phyloP scores from a whole-genome alignment of 2,329 filamentous ascomycete genomes.

The Aureobasidium pullulans region DNA sequence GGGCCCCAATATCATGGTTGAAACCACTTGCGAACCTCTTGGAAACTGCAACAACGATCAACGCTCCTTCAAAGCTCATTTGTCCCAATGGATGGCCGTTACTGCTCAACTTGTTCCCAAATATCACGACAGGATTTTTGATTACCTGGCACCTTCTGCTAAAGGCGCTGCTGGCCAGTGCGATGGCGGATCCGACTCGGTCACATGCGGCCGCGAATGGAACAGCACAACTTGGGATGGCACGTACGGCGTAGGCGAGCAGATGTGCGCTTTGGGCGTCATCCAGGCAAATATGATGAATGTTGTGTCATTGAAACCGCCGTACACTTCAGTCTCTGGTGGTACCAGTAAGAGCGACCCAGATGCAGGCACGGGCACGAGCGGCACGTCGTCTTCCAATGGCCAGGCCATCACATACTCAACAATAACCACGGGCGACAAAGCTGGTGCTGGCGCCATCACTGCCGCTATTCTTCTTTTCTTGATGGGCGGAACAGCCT shows the following conservation, averaged over 20 bases:
- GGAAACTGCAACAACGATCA: constrained; percentile 63
- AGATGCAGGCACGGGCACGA: constrained; percentile 31
- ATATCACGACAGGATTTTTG: constrained; percentile 33
- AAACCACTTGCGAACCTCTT: constrained; percentile 58
- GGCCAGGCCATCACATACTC: constrained; percentile 10
- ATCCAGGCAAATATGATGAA: constrained; percentile 35
- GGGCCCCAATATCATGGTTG: constrained; percentile 53
- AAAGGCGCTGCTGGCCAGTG: constrained; percentile 47
- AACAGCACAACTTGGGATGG: constrained; percentile 35
- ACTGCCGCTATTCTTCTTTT: constrained; percentile 52
- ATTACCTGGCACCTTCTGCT: constrained; percentile 45
- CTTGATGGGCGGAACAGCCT: constrained; percentile 43
- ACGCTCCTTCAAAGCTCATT: constrained; percentile 63
- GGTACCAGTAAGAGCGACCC: constrained; percentile 42
- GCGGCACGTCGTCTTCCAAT: constrained; percentile 21
- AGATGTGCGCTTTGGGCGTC: constrained; percentile 47
- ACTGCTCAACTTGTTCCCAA: constrained; percentile 34
- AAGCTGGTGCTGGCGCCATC: constrained; percentile 58
- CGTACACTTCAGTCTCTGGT: constrained; percentile 42
- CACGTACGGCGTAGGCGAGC: constrained; percentile 43
- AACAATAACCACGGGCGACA: constrained; percentile 50
- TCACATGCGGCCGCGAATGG: constrained; percentile 35
- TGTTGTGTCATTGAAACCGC: constrained; percentile 27
- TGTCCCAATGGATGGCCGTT: constrained; percentile 44
- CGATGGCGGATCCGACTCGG: constrained; percentile 35